Evolutionary conservation across 768 basidiomycete species (phyloP).

Genomic region (Fomitopsis serialis): DNA sequence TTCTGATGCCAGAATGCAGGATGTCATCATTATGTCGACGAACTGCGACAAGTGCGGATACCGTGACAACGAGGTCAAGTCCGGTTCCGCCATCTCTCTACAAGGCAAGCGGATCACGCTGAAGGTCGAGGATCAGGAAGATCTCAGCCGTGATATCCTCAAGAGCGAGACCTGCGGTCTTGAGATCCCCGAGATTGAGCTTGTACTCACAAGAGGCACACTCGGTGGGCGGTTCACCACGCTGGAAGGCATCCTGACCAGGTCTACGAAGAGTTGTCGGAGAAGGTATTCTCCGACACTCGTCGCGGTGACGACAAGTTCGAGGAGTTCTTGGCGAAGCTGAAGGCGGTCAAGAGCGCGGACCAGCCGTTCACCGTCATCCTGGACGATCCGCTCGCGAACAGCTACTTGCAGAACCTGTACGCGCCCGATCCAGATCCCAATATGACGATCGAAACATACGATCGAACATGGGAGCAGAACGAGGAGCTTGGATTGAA

Average conservation of each 20-base stretch:
- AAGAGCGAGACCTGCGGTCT: conserved; percentile 97
- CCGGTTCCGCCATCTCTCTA: conserved; percentile 82
- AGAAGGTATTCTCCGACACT: conserved; percentile 80
- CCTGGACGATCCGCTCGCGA: conserved; percentile 91
- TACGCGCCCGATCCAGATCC: conserved; percentile 97
- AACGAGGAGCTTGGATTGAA: conserved; percentile 94
- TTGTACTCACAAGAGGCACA: conserved; percentile 87
- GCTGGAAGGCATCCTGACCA: conserved; percentile 93
- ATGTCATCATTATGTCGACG: conserved; percentile 96
- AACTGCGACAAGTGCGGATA: conserved; percentile 96
- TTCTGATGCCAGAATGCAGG: conserved; percentile 38
- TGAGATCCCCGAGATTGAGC: conserved; percentile 89
- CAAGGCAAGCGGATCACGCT: conserved; percentile 84
- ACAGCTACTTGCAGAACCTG: conserved; percentile 94
- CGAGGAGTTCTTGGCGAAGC: conserved; percentile 64
- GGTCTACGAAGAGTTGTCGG: conserved; percentile 89
- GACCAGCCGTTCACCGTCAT: conserved; percentile 84
- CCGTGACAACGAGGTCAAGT: conserved; percentile 96
- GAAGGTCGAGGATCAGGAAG: conserved; percentile 88
- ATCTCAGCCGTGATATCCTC: conserved; percentile 87
- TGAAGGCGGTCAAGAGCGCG: conserved; percentile 78
- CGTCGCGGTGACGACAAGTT: conserved; percentile 53
- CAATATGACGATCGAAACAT: conserved; percentile 79
- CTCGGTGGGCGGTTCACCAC: conserved; percentile 98
- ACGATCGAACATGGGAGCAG: conserved; percentile 84